phyloP scores from a whole-genome alignment of 345 rosid genomes.

The Rhizophora apiculata region DNA sequence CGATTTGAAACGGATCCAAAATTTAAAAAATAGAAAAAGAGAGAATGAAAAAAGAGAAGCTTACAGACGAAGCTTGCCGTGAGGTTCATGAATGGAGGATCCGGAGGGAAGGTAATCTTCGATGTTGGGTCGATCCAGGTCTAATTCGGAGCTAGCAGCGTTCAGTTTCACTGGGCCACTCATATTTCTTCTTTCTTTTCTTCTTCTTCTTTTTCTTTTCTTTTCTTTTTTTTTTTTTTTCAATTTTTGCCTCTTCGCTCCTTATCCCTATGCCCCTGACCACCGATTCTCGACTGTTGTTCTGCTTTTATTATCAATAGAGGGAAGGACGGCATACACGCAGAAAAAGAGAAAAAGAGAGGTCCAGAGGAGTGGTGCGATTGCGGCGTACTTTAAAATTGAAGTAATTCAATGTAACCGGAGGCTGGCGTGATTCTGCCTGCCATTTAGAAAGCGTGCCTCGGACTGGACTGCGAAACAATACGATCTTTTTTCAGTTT shows the following conservation, averaged over 20 bases:
- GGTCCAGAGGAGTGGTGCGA: no score
- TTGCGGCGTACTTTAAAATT: no score
- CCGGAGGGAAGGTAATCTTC: slow-evolving; percentile 98
- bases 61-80: slow-evolving; percentile 83
- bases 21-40: not conserved
- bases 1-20: not conserved
- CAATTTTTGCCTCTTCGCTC: not conserved
- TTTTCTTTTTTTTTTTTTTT: not conserved
- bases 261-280: no score
- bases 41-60: not conserved
- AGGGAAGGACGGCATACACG: no score
- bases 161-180: slow-evolving; percentile 40
- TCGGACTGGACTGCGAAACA: no score
- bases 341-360: no score
- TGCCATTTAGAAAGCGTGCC: no score
- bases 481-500: no score
- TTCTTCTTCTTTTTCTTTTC: not conserved
- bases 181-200: slow-evolving; percentile 19
- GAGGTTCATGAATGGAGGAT: slow-evolving; percentile 74
- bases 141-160: slow-evolving; percentile 72
- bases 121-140: slow-evolving; percentile 77
- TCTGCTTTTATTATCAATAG: no score
- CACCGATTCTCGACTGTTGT: no score
- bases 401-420: no score
- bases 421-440: no score